phyloP scores from a whole-genome alignment of 352 stramenopile species.

The Globisporangium rhizosaccharum region DNA sequence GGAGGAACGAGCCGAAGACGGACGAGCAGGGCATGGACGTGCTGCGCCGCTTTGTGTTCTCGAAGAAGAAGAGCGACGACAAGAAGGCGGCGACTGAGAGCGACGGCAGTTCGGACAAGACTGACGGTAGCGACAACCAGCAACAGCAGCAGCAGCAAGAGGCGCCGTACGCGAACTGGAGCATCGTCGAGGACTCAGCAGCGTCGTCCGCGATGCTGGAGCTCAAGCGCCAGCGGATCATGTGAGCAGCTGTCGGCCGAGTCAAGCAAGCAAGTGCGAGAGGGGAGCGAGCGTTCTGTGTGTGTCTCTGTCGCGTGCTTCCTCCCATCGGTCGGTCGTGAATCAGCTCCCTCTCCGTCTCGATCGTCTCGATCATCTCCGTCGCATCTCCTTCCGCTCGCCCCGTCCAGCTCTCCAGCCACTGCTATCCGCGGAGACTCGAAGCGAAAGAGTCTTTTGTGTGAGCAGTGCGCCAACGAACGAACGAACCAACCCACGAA shows the following conservation, averaged over 20 bases:
- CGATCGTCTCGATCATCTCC: too few relatives aligned
- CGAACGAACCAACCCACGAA: too few relatives aligned
- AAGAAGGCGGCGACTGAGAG: constrained; percentile 18
- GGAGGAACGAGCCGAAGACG: constrained; percentile 78
- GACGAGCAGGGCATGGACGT: constrained; percentile 81
- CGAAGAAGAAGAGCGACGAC: constrained; percentile 67
- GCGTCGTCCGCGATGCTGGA: constrained; percentile 32
- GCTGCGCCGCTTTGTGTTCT: constrained; percentile 78
- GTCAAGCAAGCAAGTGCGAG: too few relatives aligned
- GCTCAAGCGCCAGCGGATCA: constrained; percentile 31
- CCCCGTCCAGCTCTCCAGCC: too few relatives aligned
- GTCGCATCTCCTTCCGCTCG: too few relatives aligned
- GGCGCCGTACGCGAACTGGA: constrained; percentile 14
- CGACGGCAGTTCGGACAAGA: neutral
- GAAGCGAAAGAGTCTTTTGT: too few relatives aligned
- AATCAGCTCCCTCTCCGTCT: too few relatives aligned
- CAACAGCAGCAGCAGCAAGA: constrained; percentile 3
- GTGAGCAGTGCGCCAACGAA: too few relatives aligned
- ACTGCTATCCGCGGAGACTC: too few relatives aligned
- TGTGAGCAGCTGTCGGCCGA: constrained; percentile 4
- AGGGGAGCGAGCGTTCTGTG: neutral
- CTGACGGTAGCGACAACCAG: neutral
- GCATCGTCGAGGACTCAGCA: constrained; percentile 26
- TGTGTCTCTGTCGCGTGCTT: neutral
- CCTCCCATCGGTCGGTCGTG: too few relatives aligned